A percentile compares a stretch with the other conserved stretches of the same genome.
Evolutionary conservation across 768 basidiomycete species (phyloP).

Genomic region (Kwoniella bestiolae): DNA sequence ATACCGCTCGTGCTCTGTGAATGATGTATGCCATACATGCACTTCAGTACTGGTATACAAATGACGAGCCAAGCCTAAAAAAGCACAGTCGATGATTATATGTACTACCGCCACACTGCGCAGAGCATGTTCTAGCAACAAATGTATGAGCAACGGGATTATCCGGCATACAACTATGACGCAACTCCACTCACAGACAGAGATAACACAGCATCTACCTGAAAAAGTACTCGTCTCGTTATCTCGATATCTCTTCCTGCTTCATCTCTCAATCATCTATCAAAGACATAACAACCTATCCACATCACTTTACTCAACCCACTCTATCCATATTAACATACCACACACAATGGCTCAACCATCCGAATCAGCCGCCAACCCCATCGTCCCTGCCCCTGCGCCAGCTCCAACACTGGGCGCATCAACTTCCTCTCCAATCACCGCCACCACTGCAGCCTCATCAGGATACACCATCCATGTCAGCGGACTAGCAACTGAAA

Average conservation of each 20-base stretch:
- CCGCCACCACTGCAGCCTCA: constrained; percentile 13
- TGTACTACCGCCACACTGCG: neutral
- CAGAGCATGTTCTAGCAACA: neutral
- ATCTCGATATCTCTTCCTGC: too few relatives aligned
- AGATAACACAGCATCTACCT: neutral
- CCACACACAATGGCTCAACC: neutral
- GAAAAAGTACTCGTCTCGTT: too few relatives aligned
- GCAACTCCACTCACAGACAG: neutral
- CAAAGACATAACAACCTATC: neutral
- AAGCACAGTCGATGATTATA: too few relatives aligned
- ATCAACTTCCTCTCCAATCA: constrained; percentile 1
- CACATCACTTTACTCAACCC: neutral
- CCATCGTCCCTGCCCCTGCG: constrained; percentile 11
- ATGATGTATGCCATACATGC: too few relatives aligned
- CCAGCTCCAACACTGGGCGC: neutral
- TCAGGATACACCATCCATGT: constrained; percentile 61
- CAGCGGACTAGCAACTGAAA: constrained; percentile 69
- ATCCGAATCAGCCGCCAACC: constrained; percentile 7
- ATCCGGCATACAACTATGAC: neutral
- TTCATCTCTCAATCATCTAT: neutral
- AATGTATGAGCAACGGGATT: neutral
- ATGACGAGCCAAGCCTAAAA: too few relatives aligned
- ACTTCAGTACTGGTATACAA: too few relatives aligned
- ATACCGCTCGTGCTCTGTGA: too few relatives aligned
- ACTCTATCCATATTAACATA: neutral